Conservation (phyloP, 768 basidiomycete species). For the Pisolithus marmoratus region DNA sequence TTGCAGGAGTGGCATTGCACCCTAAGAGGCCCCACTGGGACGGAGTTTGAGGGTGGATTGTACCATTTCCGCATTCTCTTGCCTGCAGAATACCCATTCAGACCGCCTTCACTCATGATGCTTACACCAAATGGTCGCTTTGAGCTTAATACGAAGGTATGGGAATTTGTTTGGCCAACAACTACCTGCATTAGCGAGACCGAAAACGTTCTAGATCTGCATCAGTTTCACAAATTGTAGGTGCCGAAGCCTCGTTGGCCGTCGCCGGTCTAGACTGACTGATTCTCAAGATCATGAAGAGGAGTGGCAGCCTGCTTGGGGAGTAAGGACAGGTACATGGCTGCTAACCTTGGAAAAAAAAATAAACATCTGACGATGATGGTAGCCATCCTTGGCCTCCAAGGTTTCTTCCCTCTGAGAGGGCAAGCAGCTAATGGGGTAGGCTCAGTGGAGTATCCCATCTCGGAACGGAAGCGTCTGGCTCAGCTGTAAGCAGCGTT, state of each 20-base stretch:
- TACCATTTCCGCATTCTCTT: constrained; percentile 92
- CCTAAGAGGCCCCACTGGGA: constrained; percentile 80
- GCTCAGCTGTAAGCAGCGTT: constrained; percentile 57
- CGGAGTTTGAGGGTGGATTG: constrained; percentile 92
- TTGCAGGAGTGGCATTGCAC: constrained; percentile 92
- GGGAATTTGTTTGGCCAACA: constrained; percentile 17
- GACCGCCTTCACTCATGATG: constrained; percentile 93
- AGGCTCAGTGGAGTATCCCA: constrained; percentile 79
- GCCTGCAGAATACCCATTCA: constrained; percentile 94
- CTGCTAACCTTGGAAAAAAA: constrained; percentile 7
- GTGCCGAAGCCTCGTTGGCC: constrained; percentile 10
- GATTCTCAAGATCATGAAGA: constrained; percentile 77
- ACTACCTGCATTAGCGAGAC: constrained; percentile 6
- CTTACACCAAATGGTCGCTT: constrained; percentile 97
- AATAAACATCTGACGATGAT: constrained; percentile 6
- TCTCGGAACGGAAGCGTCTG: constrained; percentile 69
- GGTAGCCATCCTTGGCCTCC: constrained; percentile 78
- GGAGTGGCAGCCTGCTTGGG: constrained; percentile 98
- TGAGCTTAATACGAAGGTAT: constrained; percentile 90
- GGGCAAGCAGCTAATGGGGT: constrained; percentile 85
- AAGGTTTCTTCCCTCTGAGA: constrained; percentile 85
- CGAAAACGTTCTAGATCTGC: constrained; percentile 56
- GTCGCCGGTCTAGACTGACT: constrained; percentile 22
- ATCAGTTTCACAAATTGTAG: constrained; percentile 85
- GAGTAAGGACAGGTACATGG: constrained; percentile 79